Evolutionary conservation across 2,329 filamentous ascomycete genomes (phyloP).

Genomic region (Aureobasidium sp.): DNA sequence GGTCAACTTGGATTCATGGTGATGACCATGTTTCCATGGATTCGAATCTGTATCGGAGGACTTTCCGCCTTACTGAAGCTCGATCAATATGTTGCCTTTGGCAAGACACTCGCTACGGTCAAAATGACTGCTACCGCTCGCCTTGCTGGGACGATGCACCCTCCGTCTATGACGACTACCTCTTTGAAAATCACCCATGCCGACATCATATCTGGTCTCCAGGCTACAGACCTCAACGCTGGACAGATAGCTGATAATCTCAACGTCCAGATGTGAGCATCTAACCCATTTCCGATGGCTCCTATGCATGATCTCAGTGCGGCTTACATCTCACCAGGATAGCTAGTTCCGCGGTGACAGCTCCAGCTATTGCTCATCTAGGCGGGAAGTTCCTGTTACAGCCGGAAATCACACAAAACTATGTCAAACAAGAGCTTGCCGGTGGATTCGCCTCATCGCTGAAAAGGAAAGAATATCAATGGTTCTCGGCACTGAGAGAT

Average conservation of each 20-base stretch:
- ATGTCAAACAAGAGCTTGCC: background rate
- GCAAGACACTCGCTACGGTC: background rate
- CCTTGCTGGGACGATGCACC: no score
- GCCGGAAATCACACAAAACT: background rate
- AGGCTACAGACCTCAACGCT: background rate
- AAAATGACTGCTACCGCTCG: background rate
- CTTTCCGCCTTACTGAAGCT: background rate
- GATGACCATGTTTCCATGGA: background rate
- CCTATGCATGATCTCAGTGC: background rate
- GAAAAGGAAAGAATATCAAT: background rate
- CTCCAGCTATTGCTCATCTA: background rate
- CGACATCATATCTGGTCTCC: background rate
- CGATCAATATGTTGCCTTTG: background rate
- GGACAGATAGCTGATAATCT: background rate
- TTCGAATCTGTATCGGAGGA: background rate
- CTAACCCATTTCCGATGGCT: background rate
- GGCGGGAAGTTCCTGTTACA: background rate
- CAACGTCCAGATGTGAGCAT: background rate
- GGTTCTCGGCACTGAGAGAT: background rate
- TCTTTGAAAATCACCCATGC: no score
- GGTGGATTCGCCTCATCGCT: no score
- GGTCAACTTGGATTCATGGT: background rate
- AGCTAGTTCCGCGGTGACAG: background rate
- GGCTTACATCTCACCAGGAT: background rate
- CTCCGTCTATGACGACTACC: no score